Percentiles rank a stretch among this genome's conserved stretches.
Conservation (phyloP, 2,329 filamentous ascomycete species). For the Fusarium temperatum region DNA sequence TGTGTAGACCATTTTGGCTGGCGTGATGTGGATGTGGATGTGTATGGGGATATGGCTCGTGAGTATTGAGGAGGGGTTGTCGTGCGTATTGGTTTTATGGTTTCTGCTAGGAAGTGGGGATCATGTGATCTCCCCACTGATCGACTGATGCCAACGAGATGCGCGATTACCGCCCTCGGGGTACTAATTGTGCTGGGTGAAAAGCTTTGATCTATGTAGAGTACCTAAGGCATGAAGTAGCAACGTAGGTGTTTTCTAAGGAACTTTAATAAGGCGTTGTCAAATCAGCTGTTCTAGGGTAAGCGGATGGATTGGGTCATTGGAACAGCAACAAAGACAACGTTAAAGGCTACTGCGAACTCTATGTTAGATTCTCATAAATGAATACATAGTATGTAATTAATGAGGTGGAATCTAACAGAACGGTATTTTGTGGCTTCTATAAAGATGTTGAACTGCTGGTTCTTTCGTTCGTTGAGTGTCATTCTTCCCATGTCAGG, state of each 20-base stretch:
- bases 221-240: fast-evolving
- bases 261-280: too few species aligned
- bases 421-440: fast-evolving
- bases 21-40: not conserved
- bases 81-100: conserved; percentile 24
- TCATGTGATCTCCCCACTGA: conserved; percentile 35
- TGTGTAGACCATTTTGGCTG: conserved; percentile 68
- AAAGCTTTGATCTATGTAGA: not conserved
- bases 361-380: fast-evolving
- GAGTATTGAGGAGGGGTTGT: conserved; percentile 17
- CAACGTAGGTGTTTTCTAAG: not conserved
- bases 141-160: conserved; percentile 2
- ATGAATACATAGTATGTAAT: fast-evolving
- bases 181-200: too few species aligned
- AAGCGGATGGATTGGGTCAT: not conserved
- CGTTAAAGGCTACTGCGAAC: fast-evolving
- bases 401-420: fast-evolving
- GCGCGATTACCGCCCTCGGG: conserved; percentile 4
- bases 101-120: conserved; percentile 5
- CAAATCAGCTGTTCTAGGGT: not conserved
- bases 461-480: fast-evolving
- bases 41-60: not conserved
- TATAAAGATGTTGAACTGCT: fast-evolving
- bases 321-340: not conserved
- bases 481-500: fast-evolving